Percentiles rank a stretch among this genome's conserved stretches.
phyloP scores from a whole-genome alignment of 2,329 filamentous ascomycete genomes.

The Chalaropsis thielavioides region DNA sequence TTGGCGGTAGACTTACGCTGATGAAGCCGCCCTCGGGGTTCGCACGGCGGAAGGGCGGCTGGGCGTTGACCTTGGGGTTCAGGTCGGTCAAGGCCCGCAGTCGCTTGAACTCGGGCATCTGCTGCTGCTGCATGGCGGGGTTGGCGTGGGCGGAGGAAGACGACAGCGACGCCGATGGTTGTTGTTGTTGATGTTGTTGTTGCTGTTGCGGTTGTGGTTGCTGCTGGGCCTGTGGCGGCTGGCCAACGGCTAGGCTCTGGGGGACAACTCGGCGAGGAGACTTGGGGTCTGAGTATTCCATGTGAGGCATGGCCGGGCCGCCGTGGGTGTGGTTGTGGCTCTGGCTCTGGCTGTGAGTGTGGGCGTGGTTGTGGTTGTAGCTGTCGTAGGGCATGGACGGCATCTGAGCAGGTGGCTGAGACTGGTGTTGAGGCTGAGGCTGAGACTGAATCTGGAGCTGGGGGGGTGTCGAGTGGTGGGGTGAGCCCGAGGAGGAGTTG shows the following conservation, averaged over 20 bases:
- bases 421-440: background rate
- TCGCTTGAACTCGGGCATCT: slow-evolving; percentile 78
- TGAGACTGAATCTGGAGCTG: slow-evolving; percentile 16
- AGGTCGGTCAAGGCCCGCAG: slow-evolving; percentile 59
- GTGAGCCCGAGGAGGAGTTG: slow-evolving; percentile 20
- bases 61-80: slow-evolving; percentile 66
- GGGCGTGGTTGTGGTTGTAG: slow-evolving; percentile 31
- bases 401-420: slow-evolving; percentile 13
- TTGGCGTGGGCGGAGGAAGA: slow-evolving; percentile 6
- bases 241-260: slow-evolving; percentile 23
- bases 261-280: slow-evolving; percentile 41
- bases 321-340: background rate
- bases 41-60: slow-evolving; percentile 81
- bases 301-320: slow-evolving; percentile 37
- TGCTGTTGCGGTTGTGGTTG: slow-evolving; percentile 21
- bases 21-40: slow-evolving; percentile 97
- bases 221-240: slow-evolving; percentile 17
- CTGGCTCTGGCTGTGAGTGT: background rate
- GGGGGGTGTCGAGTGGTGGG: slow-evolving; percentile 15
- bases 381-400: slow-evolving; percentile 40
- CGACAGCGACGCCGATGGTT: background rate
- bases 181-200: slow-evolving; percentile 23
- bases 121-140: slow-evolving; percentile 48
- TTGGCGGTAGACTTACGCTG: slow-evolving; percentile 48
- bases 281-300: slow-evolving; percentile 45